phyloP scores from a whole-genome alignment of 108 stramenopile species.

The Cyclostephanos tholiformis region DNA sequence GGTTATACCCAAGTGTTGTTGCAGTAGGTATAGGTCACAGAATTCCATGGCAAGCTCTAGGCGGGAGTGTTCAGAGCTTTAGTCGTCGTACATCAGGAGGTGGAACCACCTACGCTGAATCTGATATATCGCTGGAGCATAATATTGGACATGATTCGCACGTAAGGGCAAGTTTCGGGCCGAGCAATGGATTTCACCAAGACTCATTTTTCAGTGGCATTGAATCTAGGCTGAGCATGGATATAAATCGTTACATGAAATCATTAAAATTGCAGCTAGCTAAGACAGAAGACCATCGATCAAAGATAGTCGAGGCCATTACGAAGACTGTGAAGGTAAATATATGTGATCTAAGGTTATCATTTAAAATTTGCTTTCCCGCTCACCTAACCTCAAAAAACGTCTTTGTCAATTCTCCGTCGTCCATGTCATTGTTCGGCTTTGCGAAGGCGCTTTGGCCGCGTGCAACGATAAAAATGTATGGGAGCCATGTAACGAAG shows the following conservation, averaged over 20 bases:
- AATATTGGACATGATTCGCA: slow-evolving; percentile 36
- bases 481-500: slow-evolving; percentile 88
- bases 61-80: slow-evolving; percentile 39
- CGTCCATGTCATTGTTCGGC: background rate
- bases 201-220: slow-evolving; percentile 55
- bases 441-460: slow-evolving; percentile 78
- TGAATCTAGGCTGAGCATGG: slow-evolving; percentile 71
- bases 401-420: background rate
- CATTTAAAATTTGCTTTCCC: background rate
- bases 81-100: slow-evolving; percentile 53
- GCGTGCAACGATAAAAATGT: slow-evolving; percentile 80
- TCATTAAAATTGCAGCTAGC: slow-evolving; percentile 44
- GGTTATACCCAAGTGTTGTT: slow-evolving; percentile 36
- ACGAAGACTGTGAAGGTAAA: slow-evolving; percentile 57
- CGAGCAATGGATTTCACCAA: slow-evolving; percentile 26
- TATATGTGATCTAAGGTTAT: background rate
- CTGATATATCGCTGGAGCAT: slow-evolving; percentile 71
- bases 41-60: slow-evolving; percentile 36
- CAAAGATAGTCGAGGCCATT: slow-evolving; percentile 61
- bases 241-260: slow-evolving; percentile 59
- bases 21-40: slow-evolving; percentile 30
- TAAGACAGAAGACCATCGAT: slow-evolving; percentile 59
- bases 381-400: background rate
- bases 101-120: slow-evolving; percentile 61
- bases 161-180: slow-evolving; percentile 20